These are phyloP conservation scores for Prinsepia uniflora DNA, from an alignment of 306 rosid species.

Conservation along the genomic window DNA sequence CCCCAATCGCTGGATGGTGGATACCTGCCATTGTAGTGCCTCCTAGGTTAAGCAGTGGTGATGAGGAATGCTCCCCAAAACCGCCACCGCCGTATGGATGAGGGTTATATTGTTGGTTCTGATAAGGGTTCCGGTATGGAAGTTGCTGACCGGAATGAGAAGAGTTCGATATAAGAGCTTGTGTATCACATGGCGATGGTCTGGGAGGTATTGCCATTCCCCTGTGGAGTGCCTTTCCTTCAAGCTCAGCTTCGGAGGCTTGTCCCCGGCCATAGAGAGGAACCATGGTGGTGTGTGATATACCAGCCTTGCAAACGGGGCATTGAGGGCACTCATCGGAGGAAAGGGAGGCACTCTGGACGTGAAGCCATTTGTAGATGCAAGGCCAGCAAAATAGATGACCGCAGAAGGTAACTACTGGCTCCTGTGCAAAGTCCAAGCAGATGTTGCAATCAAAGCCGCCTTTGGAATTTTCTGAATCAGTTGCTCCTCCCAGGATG, in stretches of 20 bases:
- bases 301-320: slow-evolving; percentile 88
- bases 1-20: slow-evolving; percentile 52
- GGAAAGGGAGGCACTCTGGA: slow-evolving; percentile 72
- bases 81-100: slow-evolving; percentile 17
- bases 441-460: slow-evolving; percentile 93
- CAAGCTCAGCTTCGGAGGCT: slow-evolving; percentile 26
- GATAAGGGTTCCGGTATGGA: slow-evolving; percentile 76
- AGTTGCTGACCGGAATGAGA: slow-evolving; percentile 51
- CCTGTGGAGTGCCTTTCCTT: slow-evolving; percentile 29
- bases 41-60: slow-evolving; percentile 43
- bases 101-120: slow-evolving; percentile 41
- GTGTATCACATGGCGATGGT: slow-evolving; percentile 61
- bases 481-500: slow-evolving; percentile 35
- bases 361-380: slow-evolving; percentile 84
- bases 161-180: slow-evolving; percentile 31
- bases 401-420: slow-evolving; percentile 89
- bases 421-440: slow-evolving; percentile 71
- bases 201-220: slow-evolving; percentile 64
- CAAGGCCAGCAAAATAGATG: slow-evolving; percentile 98
- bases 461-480: slow-evolving; percentile 41
- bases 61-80: slow-evolving; percentile 47
- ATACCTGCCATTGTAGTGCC: slow-evolving; percentile 40
- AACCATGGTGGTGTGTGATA: slow-evolving; percentile 71
- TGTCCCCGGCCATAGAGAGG: slow-evolving; percentile 83
- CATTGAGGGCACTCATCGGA: slow-evolving; percentile 78